These are phyloP conservation scores for Eucalyptus polybractea DNA, from an alignment of 345 rosid genomes.

Conservation along the genomic window DNA sequence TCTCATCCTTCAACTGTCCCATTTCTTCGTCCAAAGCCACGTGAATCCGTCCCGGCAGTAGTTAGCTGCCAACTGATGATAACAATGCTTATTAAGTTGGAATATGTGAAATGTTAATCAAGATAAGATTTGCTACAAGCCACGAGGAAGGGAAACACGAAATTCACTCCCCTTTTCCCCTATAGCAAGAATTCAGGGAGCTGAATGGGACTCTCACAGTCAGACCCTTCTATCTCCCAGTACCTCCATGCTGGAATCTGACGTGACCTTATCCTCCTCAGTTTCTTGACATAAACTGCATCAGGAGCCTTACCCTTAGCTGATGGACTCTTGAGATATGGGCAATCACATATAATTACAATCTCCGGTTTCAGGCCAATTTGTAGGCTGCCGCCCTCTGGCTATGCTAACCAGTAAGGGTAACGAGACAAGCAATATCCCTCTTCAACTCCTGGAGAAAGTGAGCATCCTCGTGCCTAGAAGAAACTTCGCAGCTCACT, in stretches of 20 bases:
- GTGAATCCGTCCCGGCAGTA: slow-evolving; percentile 32
- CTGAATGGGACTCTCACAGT: background rate
- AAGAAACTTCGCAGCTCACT: background rate
- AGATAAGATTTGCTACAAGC: background rate
- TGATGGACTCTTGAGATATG: background rate
- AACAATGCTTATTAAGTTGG: background rate
- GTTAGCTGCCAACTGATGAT: background rate
- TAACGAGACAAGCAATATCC: background rate
- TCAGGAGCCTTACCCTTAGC: background rate
- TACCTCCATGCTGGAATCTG: background rate
- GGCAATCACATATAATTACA: background rate
- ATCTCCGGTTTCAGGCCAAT: background rate
- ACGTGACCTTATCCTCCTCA: background rate
- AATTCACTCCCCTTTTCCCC: background rate
- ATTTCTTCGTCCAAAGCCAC: slow-evolving; percentile 67
- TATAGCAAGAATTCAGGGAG: background rate
- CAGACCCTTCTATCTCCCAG: background rate
- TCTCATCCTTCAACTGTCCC: slow-evolving; percentile 18
- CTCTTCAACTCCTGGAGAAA: background rate
- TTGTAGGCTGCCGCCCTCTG: background rate
- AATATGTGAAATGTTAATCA: background rate
- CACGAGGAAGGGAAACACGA: background rate
- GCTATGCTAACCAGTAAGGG: background rate
- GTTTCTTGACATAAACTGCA: background rate
- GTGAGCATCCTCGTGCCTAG: background rate